Conservation (phyloP, 2,329 filamentous ascomycete species). For the Dactylellina parvicollis region DNA sequence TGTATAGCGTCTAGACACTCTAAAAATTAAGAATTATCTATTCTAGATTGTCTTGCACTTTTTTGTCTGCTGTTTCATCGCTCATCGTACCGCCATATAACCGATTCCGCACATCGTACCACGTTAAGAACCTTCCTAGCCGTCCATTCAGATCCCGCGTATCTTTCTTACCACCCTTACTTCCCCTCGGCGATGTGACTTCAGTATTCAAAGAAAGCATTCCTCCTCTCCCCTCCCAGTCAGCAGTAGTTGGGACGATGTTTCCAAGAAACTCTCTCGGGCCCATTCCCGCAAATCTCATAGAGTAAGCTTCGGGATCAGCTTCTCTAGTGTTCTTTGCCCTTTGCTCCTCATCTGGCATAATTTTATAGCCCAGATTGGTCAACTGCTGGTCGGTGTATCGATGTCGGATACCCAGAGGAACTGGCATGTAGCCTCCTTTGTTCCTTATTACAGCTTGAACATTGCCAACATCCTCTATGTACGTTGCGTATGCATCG, state of each 20-base stretch:
- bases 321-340: background rate
- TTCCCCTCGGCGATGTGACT: conserved; percentile 16
- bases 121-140: background rate
- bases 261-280: background rate
- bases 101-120: background rate
- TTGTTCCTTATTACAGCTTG: background rate
- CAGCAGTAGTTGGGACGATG: background rate
- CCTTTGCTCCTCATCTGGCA: background rate
- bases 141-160: background rate
- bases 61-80: background rate
- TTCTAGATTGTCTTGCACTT: background rate
- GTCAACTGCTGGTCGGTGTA: background rate
- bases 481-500: background rate
- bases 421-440: conserved; percentile 26
- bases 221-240: conserved; percentile 22
- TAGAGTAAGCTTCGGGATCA: background rate
- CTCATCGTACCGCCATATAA: background rate
- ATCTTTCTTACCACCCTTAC: background rate
- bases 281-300: conserved; percentile 17
- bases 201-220: conserved; percentile 3
- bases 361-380: background rate
- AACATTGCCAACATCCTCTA: background rate
- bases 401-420: background rate
- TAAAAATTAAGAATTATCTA: too few relatives aligned
- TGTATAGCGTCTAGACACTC: too few relatives aligned